Conservation (phyloP, 2,329 filamentous ascomycete species). For the Penicillium brevicompactum region DNA sequence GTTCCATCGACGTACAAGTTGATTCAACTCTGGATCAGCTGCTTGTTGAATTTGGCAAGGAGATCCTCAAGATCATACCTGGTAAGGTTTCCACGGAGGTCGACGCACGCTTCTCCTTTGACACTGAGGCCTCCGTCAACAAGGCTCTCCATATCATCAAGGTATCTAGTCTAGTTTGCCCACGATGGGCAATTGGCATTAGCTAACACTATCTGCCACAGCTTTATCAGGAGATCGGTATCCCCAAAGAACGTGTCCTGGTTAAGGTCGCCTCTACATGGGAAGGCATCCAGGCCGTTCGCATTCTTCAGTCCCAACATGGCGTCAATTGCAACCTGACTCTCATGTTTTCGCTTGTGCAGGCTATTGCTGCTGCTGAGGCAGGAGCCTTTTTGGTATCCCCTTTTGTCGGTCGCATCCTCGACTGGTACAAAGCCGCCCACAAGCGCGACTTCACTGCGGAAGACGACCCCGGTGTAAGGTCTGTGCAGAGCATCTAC, state of each 20-base stretch:
- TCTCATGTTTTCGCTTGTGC: conserved; percentile 93
- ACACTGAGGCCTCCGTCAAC: conserved; percentile 85
- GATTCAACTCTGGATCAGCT: conserved; percentile 90
- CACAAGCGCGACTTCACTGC: conserved; percentile 91
- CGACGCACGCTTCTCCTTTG: conserved; percentile 93
- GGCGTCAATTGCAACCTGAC: conserved; percentile 98
- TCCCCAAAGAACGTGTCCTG: conserved; percentile 89
- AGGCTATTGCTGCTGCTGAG: conserved; percentile 95
- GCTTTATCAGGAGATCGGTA: conserved; percentile 92
- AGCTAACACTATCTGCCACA: conserved; percentile 46
- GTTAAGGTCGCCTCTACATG: conserved; percentile 99
- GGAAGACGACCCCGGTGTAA: conserved; percentile 92
- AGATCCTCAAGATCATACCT: conserved; percentile 95
- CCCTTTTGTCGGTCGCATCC: conserved; percentile 97
- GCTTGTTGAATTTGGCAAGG: conserved; percentile 95
- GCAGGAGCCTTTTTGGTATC: conserved; percentile 97
- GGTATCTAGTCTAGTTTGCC: conserved; percentile 50
- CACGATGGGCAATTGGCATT: neutral
- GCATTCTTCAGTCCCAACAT: conserved; percentile 94
- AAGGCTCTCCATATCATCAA: conserved; percentile 98
- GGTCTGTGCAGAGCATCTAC: conserved; percentile 91
- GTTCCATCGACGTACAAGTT: conserved; percentile 74
- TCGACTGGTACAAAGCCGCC: conserved; percentile 98
- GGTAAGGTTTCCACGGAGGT: conserved; percentile 99
- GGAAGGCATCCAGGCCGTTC: conserved; percentile 98